Evolutionary conservation across 805 yeast species (phyloP).

Genomic region (Wickerhamiella kurtzmanii): DNA sequence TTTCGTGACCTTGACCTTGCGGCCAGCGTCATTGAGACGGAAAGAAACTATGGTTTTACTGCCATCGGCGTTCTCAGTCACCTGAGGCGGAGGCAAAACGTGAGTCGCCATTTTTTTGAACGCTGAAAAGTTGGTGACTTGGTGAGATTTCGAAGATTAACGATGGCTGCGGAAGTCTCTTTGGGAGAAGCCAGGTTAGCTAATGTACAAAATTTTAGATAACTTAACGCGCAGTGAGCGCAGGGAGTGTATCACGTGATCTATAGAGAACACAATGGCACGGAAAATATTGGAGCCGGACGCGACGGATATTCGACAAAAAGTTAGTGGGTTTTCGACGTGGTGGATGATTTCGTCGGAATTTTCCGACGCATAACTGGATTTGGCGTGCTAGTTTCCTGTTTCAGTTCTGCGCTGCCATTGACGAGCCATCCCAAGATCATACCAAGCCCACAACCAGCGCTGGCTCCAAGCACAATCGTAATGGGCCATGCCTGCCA

Average conservation of each 20-base stretch:
- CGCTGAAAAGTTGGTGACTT: not conserved
- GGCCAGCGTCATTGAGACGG: slow-evolving; percentile 53
- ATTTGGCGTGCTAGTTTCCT: not conserved
- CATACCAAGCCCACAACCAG: slow-evolving; percentile 59
- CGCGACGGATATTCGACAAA: too few species aligned
- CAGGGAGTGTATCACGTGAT: not conserved
- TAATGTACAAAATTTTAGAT: too few species aligned
- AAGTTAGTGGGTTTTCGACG: too few species aligned
- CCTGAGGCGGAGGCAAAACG: slow-evolving; percentile 11
- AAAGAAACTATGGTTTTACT: slow-evolving; percentile 76
- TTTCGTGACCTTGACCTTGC: slow-evolving; percentile 79
- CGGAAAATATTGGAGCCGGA: too few species aligned
- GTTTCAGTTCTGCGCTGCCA: slow-evolving; percentile 1
- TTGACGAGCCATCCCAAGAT: slow-evolving; percentile 23
- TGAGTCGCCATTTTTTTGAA: slow-evolving; percentile 6
- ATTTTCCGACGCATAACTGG: not conserved
- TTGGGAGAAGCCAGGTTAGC: not conserved
- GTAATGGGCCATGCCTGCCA: slow-evolving; percentile 98
- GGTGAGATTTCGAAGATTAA: too few species aligned
- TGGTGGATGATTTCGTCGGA: not conserved
- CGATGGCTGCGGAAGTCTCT: too few species aligned
- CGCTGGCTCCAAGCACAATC: slow-evolving; percentile 59
- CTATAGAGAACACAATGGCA: not conserved
- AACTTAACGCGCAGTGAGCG: too few species aligned
- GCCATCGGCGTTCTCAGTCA: slow-evolving; percentile 43